Conservation (phyloP, 1,284 basidiomycete genomes). For the Marasmius tenuissimus region DNA sequence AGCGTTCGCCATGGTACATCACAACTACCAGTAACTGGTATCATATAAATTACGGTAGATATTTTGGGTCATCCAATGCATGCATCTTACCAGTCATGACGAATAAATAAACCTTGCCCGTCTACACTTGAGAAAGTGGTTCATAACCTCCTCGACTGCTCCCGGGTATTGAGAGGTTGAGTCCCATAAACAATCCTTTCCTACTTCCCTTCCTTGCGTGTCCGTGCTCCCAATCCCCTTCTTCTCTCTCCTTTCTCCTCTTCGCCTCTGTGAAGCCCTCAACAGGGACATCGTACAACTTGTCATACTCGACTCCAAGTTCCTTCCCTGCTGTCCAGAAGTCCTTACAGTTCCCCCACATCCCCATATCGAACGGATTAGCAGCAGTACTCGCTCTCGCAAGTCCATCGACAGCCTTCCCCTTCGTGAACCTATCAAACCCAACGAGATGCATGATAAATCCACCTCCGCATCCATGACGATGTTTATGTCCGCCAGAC, state of each 20-base stretch:
- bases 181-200: constrained; percentile 49
- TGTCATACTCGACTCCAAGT: constrained; percentile 87
- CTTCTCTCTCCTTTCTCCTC: constrained; percentile 54
- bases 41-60: no score
- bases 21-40: no score
- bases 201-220: constrained; percentile 41
- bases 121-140: constrained; percentile 37
- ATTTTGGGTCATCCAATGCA: no score
- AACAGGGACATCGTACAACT: constrained; percentile 85
- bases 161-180: constrained; percentile 42
- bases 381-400: constrained; percentile 62
- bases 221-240: constrained; percentile 39
- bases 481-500: constrained; percentile 22
- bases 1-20: no score
- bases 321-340: constrained; percentile 91
- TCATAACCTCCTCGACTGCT: constrained; percentile 57
- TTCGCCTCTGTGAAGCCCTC: constrained; percentile 81
- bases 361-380: constrained; percentile 93
- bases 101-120: neutral
- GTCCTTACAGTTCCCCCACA: constrained; percentile 87
- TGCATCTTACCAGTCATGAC: neutral
- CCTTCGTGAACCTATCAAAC: constrained; percentile 90
- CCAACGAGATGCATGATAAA: constrained; percentile 90
- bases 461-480: constrained; percentile 34
- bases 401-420: constrained; percentile 84